Evolutionary conservation across 768 basidiomycete genomes (phyloP), one percentile per base, ranked within the genome.

Genomic region (Suillus spraguei): DNA sequence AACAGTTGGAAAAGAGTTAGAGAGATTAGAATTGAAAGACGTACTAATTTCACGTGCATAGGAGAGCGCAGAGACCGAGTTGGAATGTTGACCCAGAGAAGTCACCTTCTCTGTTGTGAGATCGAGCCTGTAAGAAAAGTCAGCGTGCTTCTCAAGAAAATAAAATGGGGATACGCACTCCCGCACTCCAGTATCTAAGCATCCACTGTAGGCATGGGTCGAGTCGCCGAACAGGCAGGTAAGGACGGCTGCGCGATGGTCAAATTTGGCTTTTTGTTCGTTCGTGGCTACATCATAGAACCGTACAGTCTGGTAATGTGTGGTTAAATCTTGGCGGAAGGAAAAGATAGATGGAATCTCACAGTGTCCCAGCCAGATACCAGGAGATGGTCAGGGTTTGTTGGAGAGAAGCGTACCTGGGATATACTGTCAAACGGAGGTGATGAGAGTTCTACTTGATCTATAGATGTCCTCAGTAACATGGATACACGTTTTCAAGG

Each of bases 321-420:
- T 59, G 50, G 62, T 77, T 70, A 11, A 81, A 79, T 14, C 24
- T 16, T 79, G 77, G 77, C 80, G 62, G 52, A 16, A 3, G 24
- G 20, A n/a, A 33, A 36, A 67, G 54, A 49, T 10, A 35, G 42
- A 60, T 61, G 52, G 42, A 35, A 62, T 60, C 79, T 35, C 69
- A 83, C 85, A 66, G 92, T 86, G 76, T 99, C 97, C 97, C 97
- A 99, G 64, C 92, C 90, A 14, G 93, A 87, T 20, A 92, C 92
- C 0, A 98, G 78, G 1, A 99, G 78, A 22, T 90, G 87, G 61
- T 90, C 83, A 3, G 95, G 89, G 72, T 91, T 85, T 4, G 83
- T 82, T 1, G 94, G 91, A 24, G 94, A 93, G 76, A 91, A 98
- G 38, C 85, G 82, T 35, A 98, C 78, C 44, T 87, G 83, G 3